Evolutionary conservation across 208 protist species (phyloP).

Genomic region (Leishmania guyanensis): DNA sequence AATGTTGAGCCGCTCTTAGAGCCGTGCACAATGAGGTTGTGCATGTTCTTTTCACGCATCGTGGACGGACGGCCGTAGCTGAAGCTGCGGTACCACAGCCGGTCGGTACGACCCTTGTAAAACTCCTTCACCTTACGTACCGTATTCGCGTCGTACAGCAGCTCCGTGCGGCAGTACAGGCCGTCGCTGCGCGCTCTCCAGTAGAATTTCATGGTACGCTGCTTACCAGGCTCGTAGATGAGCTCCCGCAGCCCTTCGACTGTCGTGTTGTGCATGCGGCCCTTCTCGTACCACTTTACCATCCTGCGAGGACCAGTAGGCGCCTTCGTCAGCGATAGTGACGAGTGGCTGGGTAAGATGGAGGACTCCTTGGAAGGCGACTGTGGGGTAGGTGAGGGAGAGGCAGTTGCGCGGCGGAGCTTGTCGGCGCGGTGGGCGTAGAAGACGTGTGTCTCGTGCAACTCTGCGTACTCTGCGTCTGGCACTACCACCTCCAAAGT

Average conservation of each 20-base stretch:
- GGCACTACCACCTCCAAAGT: constrained; percentile 67
- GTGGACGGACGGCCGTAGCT: constrained; percentile 54
- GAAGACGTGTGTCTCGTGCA: constrained; percentile 70
- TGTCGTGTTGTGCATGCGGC: constrained; percentile 58
- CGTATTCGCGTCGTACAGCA: constrained; percentile 64
- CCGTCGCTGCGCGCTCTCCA: constrained; percentile 85
- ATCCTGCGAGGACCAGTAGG: constrained; percentile 33
- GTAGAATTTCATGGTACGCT: constrained; percentile 87
- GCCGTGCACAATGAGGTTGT: constrained; percentile 37
- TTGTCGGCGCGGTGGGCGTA: constrained; percentile 87
- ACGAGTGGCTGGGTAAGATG: constrained; percentile 10
- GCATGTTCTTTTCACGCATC: constrained; percentile 34
- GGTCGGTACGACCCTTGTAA: constrained; percentile 79
- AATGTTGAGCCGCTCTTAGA: constrained; percentile 18
- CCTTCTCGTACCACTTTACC: constrained; percentile 81
- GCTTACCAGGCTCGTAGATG: constrained; percentile 62
- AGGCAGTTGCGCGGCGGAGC: constrained; percentile 59
- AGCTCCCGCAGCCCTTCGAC: constrained; percentile 76
- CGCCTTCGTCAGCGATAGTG: constrained; percentile 9
- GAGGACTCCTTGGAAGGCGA: constrained; percentile 14
- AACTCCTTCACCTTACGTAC: constrained; percentile 86
- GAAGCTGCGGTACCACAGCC: constrained; percentile 79
- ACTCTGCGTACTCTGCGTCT: constrained; percentile 41
- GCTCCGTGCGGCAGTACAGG: constrained; percentile 69
- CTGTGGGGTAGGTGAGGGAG: constrained; percentile 23